Evolutionary conservation across 805 yeast species (phyloP).

Genomic region (Komagataella mondaviorum): DNA sequence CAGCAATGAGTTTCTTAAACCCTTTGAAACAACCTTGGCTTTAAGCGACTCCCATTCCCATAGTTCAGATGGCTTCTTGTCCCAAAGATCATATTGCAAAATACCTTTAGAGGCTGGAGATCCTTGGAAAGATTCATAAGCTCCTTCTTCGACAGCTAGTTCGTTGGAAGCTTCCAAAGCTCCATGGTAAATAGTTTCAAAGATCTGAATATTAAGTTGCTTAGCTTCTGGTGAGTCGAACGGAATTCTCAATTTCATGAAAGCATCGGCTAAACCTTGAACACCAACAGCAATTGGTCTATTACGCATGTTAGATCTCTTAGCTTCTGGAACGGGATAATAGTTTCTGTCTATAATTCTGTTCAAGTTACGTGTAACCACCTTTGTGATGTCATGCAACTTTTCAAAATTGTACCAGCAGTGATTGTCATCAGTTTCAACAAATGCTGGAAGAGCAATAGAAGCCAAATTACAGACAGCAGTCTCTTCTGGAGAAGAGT

Average conservation of each 20-base stretch:
- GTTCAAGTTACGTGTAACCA: conserved; percentile 40
- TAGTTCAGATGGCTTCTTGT: conserved; percentile 42
- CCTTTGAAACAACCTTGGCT: conserved; percentile 31
- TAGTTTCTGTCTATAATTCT: conserved; percentile 41
- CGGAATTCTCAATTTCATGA: conserved; percentile 40
- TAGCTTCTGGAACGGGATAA: conserved; percentile 44
- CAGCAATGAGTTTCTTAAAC: conserved; percentile 43
- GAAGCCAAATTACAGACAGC: conserved; percentile 54
- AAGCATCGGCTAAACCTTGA: conserved; percentile 49
- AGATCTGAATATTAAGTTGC: conserved; percentile 42
- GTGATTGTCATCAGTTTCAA: conserved; percentile 26
- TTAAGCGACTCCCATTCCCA: conserved; percentile 48
- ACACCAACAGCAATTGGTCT: conserved; percentile 55
- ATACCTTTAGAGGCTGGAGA: conserved; percentile 48
- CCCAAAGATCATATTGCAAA: conserved; percentile 46
- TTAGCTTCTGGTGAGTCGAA: conserved; percentile 45
- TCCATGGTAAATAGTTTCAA: conserved; percentile 49
- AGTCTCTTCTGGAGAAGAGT: conserved; percentile 42
- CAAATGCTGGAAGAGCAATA: conserved; percentile 42
- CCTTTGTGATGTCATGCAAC: conserved; percentile 40
- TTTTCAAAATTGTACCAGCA: conserved; percentile 41
- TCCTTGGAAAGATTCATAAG: conserved; percentile 36
- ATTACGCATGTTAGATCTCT: conserved; percentile 38
- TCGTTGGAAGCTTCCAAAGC: conserved; percentile 45
- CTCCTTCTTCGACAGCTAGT: conserved; percentile 36